These are phyloP conservation scores for Syzygium malaccense DNA, from an alignment of 441 rosid species.

Conservation along the genomic window DNA sequence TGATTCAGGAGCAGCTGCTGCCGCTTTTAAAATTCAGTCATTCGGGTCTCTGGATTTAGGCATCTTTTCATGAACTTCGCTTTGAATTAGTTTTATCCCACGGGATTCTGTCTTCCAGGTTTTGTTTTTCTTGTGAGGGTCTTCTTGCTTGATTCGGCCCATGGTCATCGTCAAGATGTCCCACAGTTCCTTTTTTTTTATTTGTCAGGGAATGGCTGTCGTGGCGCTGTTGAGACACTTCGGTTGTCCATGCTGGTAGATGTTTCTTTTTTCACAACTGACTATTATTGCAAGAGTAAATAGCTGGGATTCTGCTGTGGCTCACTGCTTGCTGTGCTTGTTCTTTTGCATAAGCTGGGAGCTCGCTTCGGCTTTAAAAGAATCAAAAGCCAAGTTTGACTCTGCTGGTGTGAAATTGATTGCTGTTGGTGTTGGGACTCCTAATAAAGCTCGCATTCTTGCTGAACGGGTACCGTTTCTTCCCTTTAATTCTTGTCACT, in stretches of 20 bases:
- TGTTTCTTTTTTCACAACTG: neutral
- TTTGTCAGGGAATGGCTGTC: slow-evolving; percentile 62
- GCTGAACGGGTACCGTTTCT: slow-evolving; percentile 47
- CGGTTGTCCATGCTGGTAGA: slow-evolving; percentile 79
- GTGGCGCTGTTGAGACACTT: slow-evolving; percentile 79
- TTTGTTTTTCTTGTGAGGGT: slow-evolving; percentile 1
- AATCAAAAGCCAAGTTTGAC: slow-evolving; percentile 53
- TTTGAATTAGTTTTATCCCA: neutral
- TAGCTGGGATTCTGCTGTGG: neutral
- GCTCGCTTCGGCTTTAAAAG: slow-evolving; percentile 55
- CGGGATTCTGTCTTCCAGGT: neutral
- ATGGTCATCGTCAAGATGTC: neutral
- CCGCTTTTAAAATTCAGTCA: neutral
- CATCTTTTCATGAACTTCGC: neutral
- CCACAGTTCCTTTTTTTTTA: neutral
- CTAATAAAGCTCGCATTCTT: slow-evolving; percentile 62
- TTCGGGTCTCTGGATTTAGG: neutral
- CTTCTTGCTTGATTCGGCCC: neutral
- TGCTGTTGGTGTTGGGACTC: slow-evolving; percentile 80
- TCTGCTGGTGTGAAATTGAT: slow-evolving; percentile 70
- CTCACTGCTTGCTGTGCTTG: neutral
- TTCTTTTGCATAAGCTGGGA: slow-evolving; percentile 55
- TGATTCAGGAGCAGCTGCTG: neutral
- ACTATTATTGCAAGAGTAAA: neutral
- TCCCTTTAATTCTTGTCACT: neutral